These are phyloP conservation scores for Neoascochyta sp. DNA, from an alignment of 2,329 filamentous ascomycete species.

Conservation along the genomic window DNA sequence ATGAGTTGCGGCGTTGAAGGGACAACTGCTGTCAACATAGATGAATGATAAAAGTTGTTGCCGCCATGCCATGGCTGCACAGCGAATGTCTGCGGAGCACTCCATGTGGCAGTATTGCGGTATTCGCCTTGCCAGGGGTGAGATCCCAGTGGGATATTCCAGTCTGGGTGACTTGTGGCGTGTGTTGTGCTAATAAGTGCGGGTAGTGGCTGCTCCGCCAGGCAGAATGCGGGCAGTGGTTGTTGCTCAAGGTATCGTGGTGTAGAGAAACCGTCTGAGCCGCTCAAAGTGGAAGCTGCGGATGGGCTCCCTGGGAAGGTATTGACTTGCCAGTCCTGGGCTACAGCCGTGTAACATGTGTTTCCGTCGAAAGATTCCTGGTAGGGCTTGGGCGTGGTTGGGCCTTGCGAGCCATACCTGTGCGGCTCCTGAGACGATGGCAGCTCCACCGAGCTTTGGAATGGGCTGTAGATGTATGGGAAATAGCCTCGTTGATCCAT, in stretches of 20 bases:
- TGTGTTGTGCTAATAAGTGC: background rate
- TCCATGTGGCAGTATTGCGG: constrained; percentile 4
- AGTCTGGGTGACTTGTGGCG: constrained; percentile 4
- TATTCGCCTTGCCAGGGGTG: constrained; percentile 5
- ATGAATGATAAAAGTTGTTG: background rate
- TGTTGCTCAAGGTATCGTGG: constrained; percentile 8
- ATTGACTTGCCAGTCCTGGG: constrained; percentile 7
- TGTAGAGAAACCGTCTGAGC: constrained; percentile 11
- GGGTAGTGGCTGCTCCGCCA: constrained; percentile 3
- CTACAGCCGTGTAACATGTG: constrained; percentile 2
- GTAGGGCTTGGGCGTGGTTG: constrained; percentile 2
- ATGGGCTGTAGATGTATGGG: constrained; percentile 9
- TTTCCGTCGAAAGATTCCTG: constrained; percentile 8
- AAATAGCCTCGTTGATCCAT: constrained; percentile 10
- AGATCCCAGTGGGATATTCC: background rate
- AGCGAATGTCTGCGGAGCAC: constrained; percentile 3
- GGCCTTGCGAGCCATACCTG: constrained; percentile 1
- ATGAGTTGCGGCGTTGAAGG: background rate
- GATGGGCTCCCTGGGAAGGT: constrained; percentile 4
- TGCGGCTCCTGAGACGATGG: constrained; percentile 2
- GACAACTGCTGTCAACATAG: no score
- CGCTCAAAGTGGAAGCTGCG: constrained; percentile 9
- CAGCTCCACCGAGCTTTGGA: constrained; percentile 7
- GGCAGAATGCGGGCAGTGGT: constrained; percentile 2
- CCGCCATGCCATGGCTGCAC: constrained; percentile 3